Evolutionary conservation across 164 flowering plant genomes (phyloP).

Genomic region (Umbilicus rupestris): DNA sequence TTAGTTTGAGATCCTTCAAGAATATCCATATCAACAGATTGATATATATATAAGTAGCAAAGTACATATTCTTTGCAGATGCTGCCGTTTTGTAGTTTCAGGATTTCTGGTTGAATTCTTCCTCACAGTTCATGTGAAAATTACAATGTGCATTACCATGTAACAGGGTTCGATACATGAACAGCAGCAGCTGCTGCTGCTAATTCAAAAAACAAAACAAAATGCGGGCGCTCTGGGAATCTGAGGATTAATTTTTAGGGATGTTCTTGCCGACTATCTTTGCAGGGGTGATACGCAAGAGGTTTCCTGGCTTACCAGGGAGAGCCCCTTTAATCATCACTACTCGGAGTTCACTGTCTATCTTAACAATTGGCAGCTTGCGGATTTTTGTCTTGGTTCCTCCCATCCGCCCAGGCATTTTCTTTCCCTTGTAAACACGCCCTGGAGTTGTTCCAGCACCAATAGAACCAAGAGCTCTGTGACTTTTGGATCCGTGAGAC

Average conservation of each 20-base stretch:
- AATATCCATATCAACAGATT: no score
- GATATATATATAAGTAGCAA: no score
- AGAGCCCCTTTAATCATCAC: conserved; percentile 90
- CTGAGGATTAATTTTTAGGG: conserved; percentile 51
- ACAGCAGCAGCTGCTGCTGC: no score
- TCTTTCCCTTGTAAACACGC: conserved; percentile 84
- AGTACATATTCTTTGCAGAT: no score
- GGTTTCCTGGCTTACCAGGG: conserved; percentile 99
- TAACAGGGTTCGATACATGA: no score
- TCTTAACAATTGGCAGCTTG: conserved; percentile 74
- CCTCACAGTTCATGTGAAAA: background rate
- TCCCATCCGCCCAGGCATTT: conserved; percentile 99
- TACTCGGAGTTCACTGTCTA: conserved; percentile 69
- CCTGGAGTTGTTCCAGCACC: conserved; percentile 99
- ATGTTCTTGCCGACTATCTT: conserved; percentile 93
- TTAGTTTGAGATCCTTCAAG: no score
- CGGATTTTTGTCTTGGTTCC: conserved; percentile 77
- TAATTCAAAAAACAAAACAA: background rate
- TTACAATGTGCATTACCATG: no score
- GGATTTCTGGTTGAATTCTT: no score
- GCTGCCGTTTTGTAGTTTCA: no score
- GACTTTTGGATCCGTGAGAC: conserved; percentile 98
- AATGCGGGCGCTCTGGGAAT: background rate
- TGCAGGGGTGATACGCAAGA: conserved; percentile 83
- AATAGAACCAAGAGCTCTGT: conserved; percentile 78